These are phyloP conservation scores for Monosporozyma aerobia DNA, from an alignment of 805 yeast species.

Conservation along the genomic window DNA sequence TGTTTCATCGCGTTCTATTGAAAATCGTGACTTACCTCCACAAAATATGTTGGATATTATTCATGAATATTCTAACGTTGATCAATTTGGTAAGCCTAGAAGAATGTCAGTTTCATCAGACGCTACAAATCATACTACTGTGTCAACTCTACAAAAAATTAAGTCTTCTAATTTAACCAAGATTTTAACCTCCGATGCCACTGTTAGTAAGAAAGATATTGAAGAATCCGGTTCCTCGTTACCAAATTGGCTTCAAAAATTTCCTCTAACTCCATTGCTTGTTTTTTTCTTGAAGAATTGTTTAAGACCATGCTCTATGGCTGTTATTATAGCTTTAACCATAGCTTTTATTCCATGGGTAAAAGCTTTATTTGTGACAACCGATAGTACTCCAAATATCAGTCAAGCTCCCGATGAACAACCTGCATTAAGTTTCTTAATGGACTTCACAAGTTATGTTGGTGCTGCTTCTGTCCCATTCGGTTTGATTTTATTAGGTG, in stretches of 20 bases:
- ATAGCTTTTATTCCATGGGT: conserved; percentile 85
- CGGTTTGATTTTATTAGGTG: conserved; percentile 79
- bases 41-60: conserved; percentile 40
- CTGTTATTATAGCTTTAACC: conserved; percentile 55
- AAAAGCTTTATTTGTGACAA: conserved; percentile 57
- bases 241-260: conserved; percentile 21
- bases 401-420: conserved; percentile 75
- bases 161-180: conserved; percentile 23
- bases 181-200: conserved; percentile 29
- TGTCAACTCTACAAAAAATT: conserved; percentile 9
- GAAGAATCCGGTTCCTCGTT: conserved; percentile 24
- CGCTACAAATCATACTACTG: not conserved
- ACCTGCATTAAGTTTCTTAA: conserved; percentile 79
- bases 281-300: conserved; percentile 43
- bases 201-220: conserved; percentile 25
- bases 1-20: conserved; percentile 14
- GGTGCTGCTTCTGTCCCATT: conserved; percentile 88
- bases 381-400: conserved; percentile 36
- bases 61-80: conserved; percentile 35
- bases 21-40: conserved; percentile 32
- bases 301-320: conserved; percentile 61
- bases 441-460: conserved; percentile 70
- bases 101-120: conserved; percentile 8
- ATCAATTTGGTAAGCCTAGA: conserved; percentile 26
- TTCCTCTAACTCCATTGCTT: conserved; percentile 22